Evolutionary conservation across 441 rosid genomes (phyloP).

Genomic region (Gossypium trilobum): DNA sequence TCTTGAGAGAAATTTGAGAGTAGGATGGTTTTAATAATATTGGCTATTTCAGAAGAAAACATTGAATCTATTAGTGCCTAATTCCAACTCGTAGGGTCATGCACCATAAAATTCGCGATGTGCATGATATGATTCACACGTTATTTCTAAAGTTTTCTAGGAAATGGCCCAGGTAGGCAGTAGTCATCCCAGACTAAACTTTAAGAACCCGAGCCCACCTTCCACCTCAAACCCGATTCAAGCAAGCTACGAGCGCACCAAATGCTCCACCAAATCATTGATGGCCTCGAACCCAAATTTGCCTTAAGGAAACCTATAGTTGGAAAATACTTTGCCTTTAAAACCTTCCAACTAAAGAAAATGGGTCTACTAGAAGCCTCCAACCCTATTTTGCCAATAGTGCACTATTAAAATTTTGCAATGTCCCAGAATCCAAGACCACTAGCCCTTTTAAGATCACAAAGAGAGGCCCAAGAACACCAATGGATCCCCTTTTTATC

Average conservation of each 20-base stretch:
- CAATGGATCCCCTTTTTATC: neutral
- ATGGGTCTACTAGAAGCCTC: neutral
- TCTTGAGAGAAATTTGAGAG: no score
- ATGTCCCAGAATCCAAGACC: neutral
- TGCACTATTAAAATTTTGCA: neutral
- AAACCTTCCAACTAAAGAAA: neutral
- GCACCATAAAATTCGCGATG: no score
- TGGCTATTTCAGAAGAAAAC: no score
- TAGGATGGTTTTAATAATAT: no score
- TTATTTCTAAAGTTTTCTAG: no score
- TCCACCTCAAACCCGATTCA: neutral
- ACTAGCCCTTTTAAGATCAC: neutral
- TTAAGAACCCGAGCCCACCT: neutral
- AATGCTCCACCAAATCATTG: neutral
- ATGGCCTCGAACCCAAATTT: neutral
- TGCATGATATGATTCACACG: no score
- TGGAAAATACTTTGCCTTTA: neutral
- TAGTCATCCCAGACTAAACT: neutral
- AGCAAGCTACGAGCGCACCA: neutral
- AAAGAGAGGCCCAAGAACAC: neutral
- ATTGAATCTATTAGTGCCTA: no score
- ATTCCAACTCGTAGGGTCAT: no score
- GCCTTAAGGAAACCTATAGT: neutral
- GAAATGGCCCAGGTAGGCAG: no score
- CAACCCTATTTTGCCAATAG: neutral